Base-by-base conservation (phyloP, 148 eudicot species). In the Rhododendron ovatum region DNA sequence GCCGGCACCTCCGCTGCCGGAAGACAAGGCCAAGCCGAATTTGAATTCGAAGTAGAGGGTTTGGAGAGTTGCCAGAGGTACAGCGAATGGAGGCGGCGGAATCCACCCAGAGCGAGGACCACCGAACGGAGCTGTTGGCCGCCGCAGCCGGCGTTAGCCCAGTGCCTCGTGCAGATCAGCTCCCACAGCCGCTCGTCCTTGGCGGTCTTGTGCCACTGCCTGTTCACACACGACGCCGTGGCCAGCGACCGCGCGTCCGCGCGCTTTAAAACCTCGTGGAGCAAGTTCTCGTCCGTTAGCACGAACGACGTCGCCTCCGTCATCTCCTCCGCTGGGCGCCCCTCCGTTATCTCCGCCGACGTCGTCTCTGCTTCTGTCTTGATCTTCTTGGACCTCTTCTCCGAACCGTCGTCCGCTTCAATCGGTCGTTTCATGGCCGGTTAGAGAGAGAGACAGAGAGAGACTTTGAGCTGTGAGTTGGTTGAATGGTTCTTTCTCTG, bases 141-240 rank as follows among this genome's bases (percentile, higher is more conserved):
- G 61, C 90, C 89, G 82, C 89, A 87, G 8, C 91, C 89, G 65
- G 85, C 85, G n/a, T 90, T 90, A 30, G 88, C 78, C 91, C 89
- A 91, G 84, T 92, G 95, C 39, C 91, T 90, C n/a, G 98, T 96
- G 86, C 98, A 96, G 87, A 93, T 93, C 90, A 93, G 88, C 92
- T 96, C 98, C 98, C 98, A 96, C 0, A 96, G 76, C 1, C 98
- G 91, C 90, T 96, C 98, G 86, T 96, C 98, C 79, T 87, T 88
- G 10, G 95, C 93, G 80, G 98, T 94, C 47, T 33, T 59, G 83
- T 87, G 84, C 98, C 98, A 96, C 78, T 88, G 91, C 83, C 85
- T 92, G 94, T 88, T 91, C 0, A 95, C 98, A 83, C 95, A 93
- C 4, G 94, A 91, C 1, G 91, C 86, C 28, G 80, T 48, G 2